Base-by-base conservation (phyloP, 2,329 filamentous ascomycete genomes). In the Penicillium sp. region DNA sequence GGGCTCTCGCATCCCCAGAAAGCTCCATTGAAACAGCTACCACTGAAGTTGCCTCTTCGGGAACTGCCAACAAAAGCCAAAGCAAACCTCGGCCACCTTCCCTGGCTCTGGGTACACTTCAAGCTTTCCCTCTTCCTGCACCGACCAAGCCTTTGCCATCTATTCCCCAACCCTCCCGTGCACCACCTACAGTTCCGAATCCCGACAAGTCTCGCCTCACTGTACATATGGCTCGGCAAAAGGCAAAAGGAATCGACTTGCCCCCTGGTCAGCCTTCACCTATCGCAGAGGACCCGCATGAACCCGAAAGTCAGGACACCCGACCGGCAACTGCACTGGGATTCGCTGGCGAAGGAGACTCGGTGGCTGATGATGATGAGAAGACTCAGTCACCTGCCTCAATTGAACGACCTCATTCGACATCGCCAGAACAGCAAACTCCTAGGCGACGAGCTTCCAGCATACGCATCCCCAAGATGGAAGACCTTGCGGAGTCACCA, bases 81-180 rank as follows among this genome's bases (percentile, higher is more conserved):
- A 44, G 28, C 21, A 56, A 48, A 18, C 37, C 57, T 28, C 66
- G 64, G 7, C 61, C 61, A 10, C 48, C 61, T 4, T 69, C 68
- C 0, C 40, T 69, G 36, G 64, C 66, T 5, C 56, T 67, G 52
- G 61, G 62, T 14, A 60, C 67, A 0, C 61, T 73, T 14, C 60
- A 72, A 31, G 60, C 68, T 13, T 70, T 72, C 33, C 69, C 72
- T 56, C 64, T 71, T 18, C 72, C 72, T 14, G 70, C 71, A 28
- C 72, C 72, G 11, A 68, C 61, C 23, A 65, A 59, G 28, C 70
- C 72, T 26, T 51, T 75, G 4, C 72, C 72, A 46, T 68, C 67
- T 4, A 51, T 74, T 8, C 72, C 72, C 9, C 58, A 66, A 28
- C 24, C 57, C 16, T 51, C 39, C 3, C 36, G 52, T 24, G 47